Evolutionary conservation across 306 rosid species (phyloP).

Genomic region (Quercus gilva): DNA sequence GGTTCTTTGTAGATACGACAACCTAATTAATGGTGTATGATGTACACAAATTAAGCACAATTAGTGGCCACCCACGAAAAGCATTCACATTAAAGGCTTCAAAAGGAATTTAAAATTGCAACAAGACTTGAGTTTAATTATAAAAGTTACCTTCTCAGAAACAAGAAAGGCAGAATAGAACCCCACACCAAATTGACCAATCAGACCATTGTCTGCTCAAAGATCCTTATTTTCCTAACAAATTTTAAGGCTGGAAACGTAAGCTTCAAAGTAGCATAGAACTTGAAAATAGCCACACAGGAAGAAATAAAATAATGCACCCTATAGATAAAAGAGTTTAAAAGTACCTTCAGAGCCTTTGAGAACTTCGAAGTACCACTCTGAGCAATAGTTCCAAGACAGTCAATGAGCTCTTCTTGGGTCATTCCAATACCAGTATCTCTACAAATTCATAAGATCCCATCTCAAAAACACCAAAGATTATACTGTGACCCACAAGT

Average conservation of each 20-base stretch:
- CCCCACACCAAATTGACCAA: conserved; percentile 98
- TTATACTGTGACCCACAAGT: too few relatives aligned
- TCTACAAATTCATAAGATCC: too few relatives aligned
- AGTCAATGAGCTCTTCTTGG: conserved; percentile 83
- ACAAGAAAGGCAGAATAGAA: conserved; percentile 98
- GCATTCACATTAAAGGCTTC: background rate
- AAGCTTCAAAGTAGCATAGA: conserved; percentile 8
- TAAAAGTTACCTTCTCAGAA: conserved; percentile 68
- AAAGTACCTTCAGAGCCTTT: conserved; percentile 79
- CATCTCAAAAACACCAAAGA: too few relatives aligned
- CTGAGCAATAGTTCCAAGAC: conserved; percentile 98
- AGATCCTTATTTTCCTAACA: conserved; percentile 81
- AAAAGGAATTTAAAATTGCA: background rate
- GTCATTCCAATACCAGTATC: conserved; percentile 82
- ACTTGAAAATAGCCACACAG: background rate
- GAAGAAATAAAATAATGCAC: background rate
- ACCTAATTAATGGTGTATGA: conserved; percentile 39
- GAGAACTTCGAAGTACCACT: conserved; percentile 96
- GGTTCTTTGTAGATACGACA: too few relatives aligned
- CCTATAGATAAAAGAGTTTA: background rate
- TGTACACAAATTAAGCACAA: conserved; percentile 17
- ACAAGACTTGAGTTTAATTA: background rate
- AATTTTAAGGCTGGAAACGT: background rate
- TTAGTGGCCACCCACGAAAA: conserved; percentile 22
- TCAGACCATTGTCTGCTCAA: conserved; percentile 86